Conservation (phyloP, 2,329 filamentous ascomycete genomes). For the Aureobasidium lini region DNA sequence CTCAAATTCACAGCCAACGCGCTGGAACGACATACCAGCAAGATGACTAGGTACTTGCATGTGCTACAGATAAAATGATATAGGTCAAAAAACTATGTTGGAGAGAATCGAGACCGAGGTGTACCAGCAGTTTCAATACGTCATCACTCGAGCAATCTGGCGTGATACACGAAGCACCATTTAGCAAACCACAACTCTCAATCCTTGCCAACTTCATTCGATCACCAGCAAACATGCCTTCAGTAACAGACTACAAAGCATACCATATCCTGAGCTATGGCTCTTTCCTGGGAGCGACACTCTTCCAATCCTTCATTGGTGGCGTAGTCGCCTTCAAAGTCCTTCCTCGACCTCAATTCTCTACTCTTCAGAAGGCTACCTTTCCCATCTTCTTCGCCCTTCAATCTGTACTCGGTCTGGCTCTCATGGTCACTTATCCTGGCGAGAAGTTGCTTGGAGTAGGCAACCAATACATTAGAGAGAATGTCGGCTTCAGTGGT, state of each 20-base stretch:
- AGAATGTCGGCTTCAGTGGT: constrained; percentile 23
- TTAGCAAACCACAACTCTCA: not conserved
- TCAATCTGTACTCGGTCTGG: constrained; percentile 65
- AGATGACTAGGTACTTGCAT: not conserved
- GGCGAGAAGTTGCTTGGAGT: constrained; percentile 37
- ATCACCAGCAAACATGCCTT: constrained; percentile 22
- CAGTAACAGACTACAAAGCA: constrained; percentile 50
- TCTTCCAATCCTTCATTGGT: constrained; percentile 77
- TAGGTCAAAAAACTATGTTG: not conserved
- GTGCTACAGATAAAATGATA: not conserved
- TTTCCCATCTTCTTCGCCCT: constrained; percentile 87
- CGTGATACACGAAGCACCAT: not conserved
- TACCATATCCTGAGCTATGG: constrained; percentile 76
- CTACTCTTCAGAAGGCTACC: constrained; percentile 66
- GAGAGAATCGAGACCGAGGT: not conserved
- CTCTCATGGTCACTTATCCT: constrained; percentile 75
- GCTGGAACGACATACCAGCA: not conserved
- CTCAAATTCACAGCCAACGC: not conserved
- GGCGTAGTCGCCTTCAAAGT: constrained; percentile 69
- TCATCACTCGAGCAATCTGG: constrained; percentile 7
- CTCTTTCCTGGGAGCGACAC: constrained; percentile 73
- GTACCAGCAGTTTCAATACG: not conserved
- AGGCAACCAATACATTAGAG: constrained; percentile 19
- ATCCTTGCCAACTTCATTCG: not conserved
- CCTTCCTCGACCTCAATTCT: constrained; percentile 73